Percentiles rank a stretch among this genome's conserved stretches.
phyloP scores from a whole-genome alignment of 768 basidiomycete genomes.

The Scleroderma bovista region DNA sequence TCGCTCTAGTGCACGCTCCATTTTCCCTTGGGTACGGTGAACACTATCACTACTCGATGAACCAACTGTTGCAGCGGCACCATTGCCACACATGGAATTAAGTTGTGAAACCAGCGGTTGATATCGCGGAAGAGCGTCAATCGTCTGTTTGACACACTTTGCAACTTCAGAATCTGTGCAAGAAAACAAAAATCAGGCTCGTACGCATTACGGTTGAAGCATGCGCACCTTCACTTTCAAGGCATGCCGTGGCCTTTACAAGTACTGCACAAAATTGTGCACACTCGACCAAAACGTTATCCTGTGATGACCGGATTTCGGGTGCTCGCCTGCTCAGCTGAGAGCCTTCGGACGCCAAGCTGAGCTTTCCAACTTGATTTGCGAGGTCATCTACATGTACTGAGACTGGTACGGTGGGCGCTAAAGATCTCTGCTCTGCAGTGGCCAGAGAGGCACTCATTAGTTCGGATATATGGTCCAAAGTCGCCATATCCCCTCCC shows the following conservation, averaged over 20 bases:
- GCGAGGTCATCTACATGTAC: slow-evolving; percentile 14
- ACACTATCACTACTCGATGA: slow-evolving; percentile 9
- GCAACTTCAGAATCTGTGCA: slow-evolving; percentile 11
- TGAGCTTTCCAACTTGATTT: slow-evolving; percentile 14
- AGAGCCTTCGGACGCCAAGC: slow-evolving; percentile 8
- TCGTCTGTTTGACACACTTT: slow-evolving; percentile 16
- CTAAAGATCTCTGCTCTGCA: background rate
- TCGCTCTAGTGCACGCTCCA: slow-evolving; percentile 57
- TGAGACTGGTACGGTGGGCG: background rate
- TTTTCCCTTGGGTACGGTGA: slow-evolving; percentile 41
- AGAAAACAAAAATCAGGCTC: background rate
- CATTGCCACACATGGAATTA: slow-evolving; percentile 3
- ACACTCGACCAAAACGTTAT: slow-evolving; percentile 29
- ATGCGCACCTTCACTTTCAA: slow-evolving; percentile 18
- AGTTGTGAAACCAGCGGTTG: slow-evolving; percentile 10
- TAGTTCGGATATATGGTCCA: slow-evolving; percentile 44
- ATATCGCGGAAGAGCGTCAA: slow-evolving; percentile 16
- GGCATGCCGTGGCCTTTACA: slow-evolving; percentile 38
- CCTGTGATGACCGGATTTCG: background rate
- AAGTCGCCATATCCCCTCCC: slow-evolving; percentile 42
- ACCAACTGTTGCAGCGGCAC: background rate
- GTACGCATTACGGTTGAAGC: background rate
- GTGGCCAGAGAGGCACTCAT: slow-evolving; percentile 23
- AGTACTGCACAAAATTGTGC: slow-evolving; percentile 39
- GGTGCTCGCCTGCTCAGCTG: background rate